Conservation (phyloP, 225 moss, liverwort and hornwort genomes). For the Antitrichia curtipendula region DNA sequence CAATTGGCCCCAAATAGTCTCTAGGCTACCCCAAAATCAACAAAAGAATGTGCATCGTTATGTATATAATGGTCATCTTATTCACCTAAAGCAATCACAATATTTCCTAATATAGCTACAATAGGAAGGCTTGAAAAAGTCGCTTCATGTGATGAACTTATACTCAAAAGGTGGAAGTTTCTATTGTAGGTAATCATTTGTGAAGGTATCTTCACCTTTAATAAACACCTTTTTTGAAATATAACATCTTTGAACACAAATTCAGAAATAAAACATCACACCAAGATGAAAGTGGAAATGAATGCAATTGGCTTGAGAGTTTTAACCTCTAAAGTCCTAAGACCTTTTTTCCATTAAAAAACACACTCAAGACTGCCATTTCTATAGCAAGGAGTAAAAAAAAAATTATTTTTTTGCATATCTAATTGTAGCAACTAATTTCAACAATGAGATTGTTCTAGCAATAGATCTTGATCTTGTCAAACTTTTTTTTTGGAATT, state of each 20-base stretch:
- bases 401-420: too few species aligned
- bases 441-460: too few species aligned
- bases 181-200: accelerated
- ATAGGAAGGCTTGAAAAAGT: not conserved
- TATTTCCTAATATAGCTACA: not conserved
- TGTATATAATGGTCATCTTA: not conserved
- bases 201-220: not conserved
- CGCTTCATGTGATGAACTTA: not conserved
- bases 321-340: too few species aligned
- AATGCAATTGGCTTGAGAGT: not conserved
- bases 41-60: not conserved
- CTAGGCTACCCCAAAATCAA: accelerated
- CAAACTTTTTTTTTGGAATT: too few species aligned
- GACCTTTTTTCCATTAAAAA: too few species aligned
- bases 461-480: too few species aligned
- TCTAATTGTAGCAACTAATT: too few species aligned
- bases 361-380: too few species aligned
- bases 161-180: not conserved
- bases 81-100: not conserved
- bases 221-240: not conserved
- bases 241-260: not conserved
- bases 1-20: not conserved
- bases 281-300: not conserved
- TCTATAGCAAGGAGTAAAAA: too few species aligned
- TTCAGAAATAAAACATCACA: not conserved